Evolutionary conservation across 331 rosid species (phyloP).

Genomic region (Dryas integrifolia): DNA sequence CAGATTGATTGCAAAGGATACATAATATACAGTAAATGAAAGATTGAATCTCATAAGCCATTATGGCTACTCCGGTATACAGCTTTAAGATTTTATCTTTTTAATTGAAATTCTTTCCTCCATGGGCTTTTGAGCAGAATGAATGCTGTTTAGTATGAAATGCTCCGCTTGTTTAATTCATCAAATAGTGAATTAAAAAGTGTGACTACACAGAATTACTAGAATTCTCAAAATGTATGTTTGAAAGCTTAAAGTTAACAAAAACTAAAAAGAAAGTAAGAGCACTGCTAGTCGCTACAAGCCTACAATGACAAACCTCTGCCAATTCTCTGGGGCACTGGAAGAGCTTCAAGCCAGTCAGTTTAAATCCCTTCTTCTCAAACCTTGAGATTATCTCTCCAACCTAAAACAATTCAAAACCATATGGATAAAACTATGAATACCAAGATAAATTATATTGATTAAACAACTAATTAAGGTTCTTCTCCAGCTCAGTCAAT

Average conservation of each 20-base stretch:
- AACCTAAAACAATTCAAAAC: slow-evolving; percentile 52
- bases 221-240: not conserved
- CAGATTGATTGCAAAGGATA: not conserved
- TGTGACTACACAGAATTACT: not conserved
- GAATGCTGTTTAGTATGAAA: not conserved
- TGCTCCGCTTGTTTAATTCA: not conserved
- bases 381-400: slow-evolving; percentile 93
- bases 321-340: slow-evolving; percentile 87
- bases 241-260: not conserved
- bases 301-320: slow-evolving; percentile 53
- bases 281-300: too few relatives aligned
- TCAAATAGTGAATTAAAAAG: not conserved
- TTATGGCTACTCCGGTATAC: not conserved
- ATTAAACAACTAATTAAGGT: not conserved
- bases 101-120: not conserved
- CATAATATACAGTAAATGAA: not conserved
- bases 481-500: not conserved
- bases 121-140: not conserved
- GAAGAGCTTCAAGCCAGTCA: slow-evolving; percentile 89
- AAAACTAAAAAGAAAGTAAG: too few relatives aligned
- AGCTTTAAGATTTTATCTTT: not conserved
- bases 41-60: not conserved
- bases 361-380: slow-evolving; percentile 92
- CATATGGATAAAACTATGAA: not conserved
- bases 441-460: too few relatives aligned